A percentile compares a stretch with the other conserved stretches of the same genome.
Conservation (phyloP, 228 moss, liverwort and hornwort species). For the Sphagnum magellanicum region DNA sequence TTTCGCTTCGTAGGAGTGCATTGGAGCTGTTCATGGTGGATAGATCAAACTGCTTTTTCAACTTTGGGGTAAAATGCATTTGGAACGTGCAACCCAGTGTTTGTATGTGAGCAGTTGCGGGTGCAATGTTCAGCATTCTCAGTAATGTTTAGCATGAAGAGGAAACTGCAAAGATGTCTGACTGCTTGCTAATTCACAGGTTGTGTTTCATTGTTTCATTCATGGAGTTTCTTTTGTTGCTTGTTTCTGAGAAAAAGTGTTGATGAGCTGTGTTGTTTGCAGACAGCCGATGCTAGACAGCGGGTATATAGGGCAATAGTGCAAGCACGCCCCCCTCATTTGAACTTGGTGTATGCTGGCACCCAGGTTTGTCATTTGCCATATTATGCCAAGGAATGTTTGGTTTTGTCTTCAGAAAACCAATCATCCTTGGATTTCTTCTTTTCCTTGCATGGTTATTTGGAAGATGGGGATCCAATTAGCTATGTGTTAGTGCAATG, state of each 20-base stretch:
- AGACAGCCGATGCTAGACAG: conserved; percentile 70
- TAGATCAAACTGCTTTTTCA: conserved; percentile 85
- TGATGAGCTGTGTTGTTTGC: conserved; percentile 9
- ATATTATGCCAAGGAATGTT: neutral
- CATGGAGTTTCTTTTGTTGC: no score
- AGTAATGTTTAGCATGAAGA: no score
- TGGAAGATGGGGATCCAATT: neutral
- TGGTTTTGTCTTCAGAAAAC: neutral
- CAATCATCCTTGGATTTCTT: no score
- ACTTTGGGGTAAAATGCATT: conserved; percentile 61
- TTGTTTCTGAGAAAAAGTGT: no score
- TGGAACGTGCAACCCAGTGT: neutral
- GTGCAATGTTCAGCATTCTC: no score
- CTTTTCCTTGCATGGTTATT: no score
- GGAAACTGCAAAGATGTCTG: no score
- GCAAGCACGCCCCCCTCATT: conserved; percentile 69
- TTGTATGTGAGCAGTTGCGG: no score
- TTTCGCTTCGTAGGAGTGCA: conserved; percentile 70
- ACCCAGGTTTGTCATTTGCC: conserved; percentile 52
- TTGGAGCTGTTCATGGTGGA: conserved; percentile 95
- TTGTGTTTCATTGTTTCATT: no score
- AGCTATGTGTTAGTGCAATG: neutral
- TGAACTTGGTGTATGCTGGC: conserved; percentile 69
- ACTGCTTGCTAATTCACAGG: no score
- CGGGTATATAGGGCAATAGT: conserved; percentile 77